Percentiles rank a stretch among this genome's conserved stretches.
Conservation (phyloP, 2,329 filamentous ascomycete genomes). For the Trichoderma endophyticum region DNA sequence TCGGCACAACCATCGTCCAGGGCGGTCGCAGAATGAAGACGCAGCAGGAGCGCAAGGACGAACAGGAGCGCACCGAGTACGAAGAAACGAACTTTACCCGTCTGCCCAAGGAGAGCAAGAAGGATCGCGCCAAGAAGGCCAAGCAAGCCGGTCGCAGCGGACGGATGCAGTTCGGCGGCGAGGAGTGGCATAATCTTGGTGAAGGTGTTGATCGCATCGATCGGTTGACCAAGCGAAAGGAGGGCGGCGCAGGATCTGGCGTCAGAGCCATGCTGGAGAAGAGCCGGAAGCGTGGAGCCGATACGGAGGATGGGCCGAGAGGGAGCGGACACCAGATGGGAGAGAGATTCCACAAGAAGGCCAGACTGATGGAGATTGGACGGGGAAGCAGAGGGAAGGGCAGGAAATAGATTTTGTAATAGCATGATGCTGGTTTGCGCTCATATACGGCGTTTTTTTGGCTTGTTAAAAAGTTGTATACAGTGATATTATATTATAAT, state of each 20-base stretch:
- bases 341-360: slow-evolving; percentile 68
- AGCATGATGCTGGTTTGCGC: background rate
- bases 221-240: slow-evolving; percentile 70
- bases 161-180: slow-evolving; percentile 75
- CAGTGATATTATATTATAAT: background rate
- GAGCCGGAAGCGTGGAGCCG: slow-evolving; percentile 76
- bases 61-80: slow-evolving; percentile 77
- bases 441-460: background rate
- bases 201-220: slow-evolving; percentile 86
- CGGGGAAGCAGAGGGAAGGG: slow-evolving; percentile 44
- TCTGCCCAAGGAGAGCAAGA: slow-evolving; percentile 82
- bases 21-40: slow-evolving; percentile 79
- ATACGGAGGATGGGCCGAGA: slow-evolving; percentile 66
- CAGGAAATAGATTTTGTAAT: slow-evolving; percentile 26
- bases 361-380: slow-evolving; percentile 53
- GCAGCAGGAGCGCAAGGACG: slow-evolving; percentile 68
- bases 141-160: slow-evolving; percentile 48
- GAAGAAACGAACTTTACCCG: slow-evolving; percentile 92
- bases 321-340: slow-evolving; percentile 66
- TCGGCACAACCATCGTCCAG: slow-evolving; percentile 81
- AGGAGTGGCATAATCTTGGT: slow-evolving; percentile 86
- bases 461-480: slow-evolving; percentile 2
- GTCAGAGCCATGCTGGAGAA: slow-evolving; percentile 69
- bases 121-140: slow-evolving; percentile 67
- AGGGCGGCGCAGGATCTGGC: slow-evolving; percentile 48